Base-by-base conservation (phyloP, 495 filamentous ascomycete genomes). In the Aspergillus hancockii region DNA sequence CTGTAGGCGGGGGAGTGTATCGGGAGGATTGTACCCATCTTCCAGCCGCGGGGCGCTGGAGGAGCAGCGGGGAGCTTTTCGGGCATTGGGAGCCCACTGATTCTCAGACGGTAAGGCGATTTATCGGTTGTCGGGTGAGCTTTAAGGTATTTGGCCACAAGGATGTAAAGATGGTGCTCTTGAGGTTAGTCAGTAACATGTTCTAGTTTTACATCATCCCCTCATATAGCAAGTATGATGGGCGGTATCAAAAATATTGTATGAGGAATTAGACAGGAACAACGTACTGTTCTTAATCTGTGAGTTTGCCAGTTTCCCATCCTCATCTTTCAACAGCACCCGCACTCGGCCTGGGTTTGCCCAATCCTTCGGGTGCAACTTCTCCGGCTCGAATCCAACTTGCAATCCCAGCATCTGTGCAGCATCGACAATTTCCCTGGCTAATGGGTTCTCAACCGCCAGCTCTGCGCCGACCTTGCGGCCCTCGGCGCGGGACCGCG, bases 311-410 rank as follows among this genome's bases (percentile, higher is more conserved):
- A 72, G 62, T 46, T 70, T 65, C 34, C 84, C 81, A 53, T 73
- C 62, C 52, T 80, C 74, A 54, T 83, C 76, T 71, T 90, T 90
- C 16, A 97, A 74, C 64, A 84, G 74, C 21, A 97, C 84, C 52
- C 90, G 83, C 62, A 98, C 92, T 28, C 94, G 81, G 0, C 94
- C 94, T 13, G 94, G 94, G 75, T 98, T 98, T 34, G 88, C 89
- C 94, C 94, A 98, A 75, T 98, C 94, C 74, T 93, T 92, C 0
- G 94, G 94, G 76, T 98, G 94, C 47, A 86, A 79, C 76, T 96
- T 97, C 64, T 87, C 89, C 0, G 93, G 92, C 72, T 98, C 94
- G 71, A 97, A 88, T 6, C 92, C 88, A 31, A 87, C 85, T 30
- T 84, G 81, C 58, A 97, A 72, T 6, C 89, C 86, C 43, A 97